phyloP scores from a whole-genome alignment of 805 yeast species.

The Schwanniomyces sp. region DNA sequence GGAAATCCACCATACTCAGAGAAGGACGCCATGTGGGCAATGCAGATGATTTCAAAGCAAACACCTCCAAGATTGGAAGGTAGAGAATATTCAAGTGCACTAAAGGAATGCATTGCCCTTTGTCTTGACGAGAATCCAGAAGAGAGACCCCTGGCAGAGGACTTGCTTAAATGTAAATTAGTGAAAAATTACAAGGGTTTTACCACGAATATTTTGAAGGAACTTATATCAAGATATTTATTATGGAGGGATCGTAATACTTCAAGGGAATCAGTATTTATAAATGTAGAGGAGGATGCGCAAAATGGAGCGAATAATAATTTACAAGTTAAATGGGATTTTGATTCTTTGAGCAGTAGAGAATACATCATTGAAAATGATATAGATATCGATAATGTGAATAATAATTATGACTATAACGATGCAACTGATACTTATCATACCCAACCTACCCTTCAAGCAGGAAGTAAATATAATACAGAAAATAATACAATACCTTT shows the following conservation, averaged over 20 bases:
- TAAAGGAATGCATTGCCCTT: constrained; percentile 86
- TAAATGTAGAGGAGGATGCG: constrained; percentile 23
- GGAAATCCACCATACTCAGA: constrained; percentile 98
- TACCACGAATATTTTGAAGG: constrained; percentile 64
- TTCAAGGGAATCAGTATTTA: constrained; percentile 48
- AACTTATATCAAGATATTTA: constrained; percentile 70
- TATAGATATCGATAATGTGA: constrained; percentile 41
- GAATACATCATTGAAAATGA: constrained; percentile 76
- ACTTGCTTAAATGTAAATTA: constrained; percentile 70
- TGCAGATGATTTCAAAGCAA: constrained; percentile 88
- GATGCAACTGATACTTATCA: constrained; percentile 22
- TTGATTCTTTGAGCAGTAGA: constrained; percentile 73
- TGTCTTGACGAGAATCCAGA: constrained; percentile 93
- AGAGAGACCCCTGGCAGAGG: constrained; percentile 86
- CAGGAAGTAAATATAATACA: constrained; percentile 11
- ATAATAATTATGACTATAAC: constrained; percentile 25
- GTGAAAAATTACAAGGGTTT: constrained; percentile 60
- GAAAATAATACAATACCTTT: constrained; percentile 14
- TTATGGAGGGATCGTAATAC: constrained; percentile 72
- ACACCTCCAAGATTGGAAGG: constrained; percentile 97
- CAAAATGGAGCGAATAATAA: constrained; percentile 10
- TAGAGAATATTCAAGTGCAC: constrained; percentile 65
- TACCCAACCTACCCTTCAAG: constrained; percentile 28
- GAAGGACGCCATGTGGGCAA: constrained; percentile 90
- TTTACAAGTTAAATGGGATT: constrained; percentile 77